Evolutionary conservation across 2,329 filamentous ascomycete genomes (phyloP).

Genomic region (Xylaria hypoxylon): DNA sequence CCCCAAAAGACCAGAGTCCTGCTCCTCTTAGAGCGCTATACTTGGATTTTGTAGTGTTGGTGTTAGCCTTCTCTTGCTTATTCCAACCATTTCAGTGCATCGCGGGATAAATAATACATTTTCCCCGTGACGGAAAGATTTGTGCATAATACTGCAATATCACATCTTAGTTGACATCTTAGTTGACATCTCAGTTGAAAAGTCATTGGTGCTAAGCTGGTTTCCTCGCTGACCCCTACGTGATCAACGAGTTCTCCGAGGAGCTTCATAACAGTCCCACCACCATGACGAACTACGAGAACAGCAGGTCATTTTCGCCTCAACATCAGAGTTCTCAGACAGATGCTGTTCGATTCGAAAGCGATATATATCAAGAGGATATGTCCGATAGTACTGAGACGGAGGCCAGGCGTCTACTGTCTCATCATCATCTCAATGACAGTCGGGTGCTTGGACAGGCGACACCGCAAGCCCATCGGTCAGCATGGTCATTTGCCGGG

Average conservation of each 20-base stretch:
- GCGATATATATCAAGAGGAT: neutral
- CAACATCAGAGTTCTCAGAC: neutral
- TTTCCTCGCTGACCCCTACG: neutral
- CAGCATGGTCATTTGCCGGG: slow-evolving; percentile 27
- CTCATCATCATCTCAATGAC: slow-evolving; percentile 10
- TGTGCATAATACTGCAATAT: neutral
- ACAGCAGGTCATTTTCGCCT: slow-evolving; percentile 5
- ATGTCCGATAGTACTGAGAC: neutral
- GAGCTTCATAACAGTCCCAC: neutral
- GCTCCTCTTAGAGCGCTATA: neutral
- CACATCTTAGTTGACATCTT: neutral
- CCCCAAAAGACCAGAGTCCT: neutral
- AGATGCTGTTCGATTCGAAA: neutral
- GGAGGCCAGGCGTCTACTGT: slow-evolving; percentile 18
- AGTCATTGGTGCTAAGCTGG: neutral
- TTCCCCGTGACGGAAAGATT: neutral
- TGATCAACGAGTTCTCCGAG: neutral
- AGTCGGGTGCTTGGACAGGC: neutral
- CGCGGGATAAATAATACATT: neutral
- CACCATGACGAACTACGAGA: slow-evolving; percentile 23
- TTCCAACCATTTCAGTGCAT: neutral
- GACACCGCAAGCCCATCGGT: slow-evolving; percentile 2
- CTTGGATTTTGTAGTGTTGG: neutral
- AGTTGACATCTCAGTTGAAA: too few species aligned
- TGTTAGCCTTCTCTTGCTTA: neutral